Base-by-base conservation (phyloP, 2,329 filamentous ascomycete genomes). In the Atkinsonella texensis region DNA sequence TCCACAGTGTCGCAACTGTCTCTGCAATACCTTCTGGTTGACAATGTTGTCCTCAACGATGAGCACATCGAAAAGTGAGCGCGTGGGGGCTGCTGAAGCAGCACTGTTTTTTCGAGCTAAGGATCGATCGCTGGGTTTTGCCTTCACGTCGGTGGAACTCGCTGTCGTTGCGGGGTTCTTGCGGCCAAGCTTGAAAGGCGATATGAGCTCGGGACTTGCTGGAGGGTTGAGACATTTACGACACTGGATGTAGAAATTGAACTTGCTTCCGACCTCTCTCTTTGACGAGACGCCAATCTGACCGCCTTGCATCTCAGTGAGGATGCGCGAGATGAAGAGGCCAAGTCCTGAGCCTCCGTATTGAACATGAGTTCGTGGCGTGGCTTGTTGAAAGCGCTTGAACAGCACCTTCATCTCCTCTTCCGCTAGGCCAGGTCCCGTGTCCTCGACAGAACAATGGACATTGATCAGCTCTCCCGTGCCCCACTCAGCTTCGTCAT, bases 231-330 rank as follows among this genome's bases (percentile, higher is more conserved):
- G 61, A 46, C 73, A 80, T 68, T 76, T 81, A 60, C 80, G 79
- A 50, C 80, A 79, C 56, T 83, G 84, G 63, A 89, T 76, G 62
- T 87, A 89, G 63, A 90, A 89, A 31, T 80, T 83, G 64, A 89
- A 89, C 0, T 80, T 87, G 64, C 83, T 87, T 40, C 86, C 86
- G 39, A 79, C 72, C 12, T 83, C 85, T 52, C 80, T 76, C 54
- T 78, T 70, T 0, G 83, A 87, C 1, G 76, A 74, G 2, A 89
- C 84, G 8, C 85, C 85, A 51, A 89, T 87, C 62, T 88, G 84
- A 2, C 86, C 86, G 13, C 85, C 85, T 66, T 89, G 86, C 48
- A 89, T 69, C 62, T 89, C 85, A 1, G 84, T 86, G 47, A 90
- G 69, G 58, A 86, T 85, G 39, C 85, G 76, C 4, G 82, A 87